phyloP scores from a whole-genome alignment of 1,139 yeast genomes.

The Saccharomyces pastorianus region DNA sequence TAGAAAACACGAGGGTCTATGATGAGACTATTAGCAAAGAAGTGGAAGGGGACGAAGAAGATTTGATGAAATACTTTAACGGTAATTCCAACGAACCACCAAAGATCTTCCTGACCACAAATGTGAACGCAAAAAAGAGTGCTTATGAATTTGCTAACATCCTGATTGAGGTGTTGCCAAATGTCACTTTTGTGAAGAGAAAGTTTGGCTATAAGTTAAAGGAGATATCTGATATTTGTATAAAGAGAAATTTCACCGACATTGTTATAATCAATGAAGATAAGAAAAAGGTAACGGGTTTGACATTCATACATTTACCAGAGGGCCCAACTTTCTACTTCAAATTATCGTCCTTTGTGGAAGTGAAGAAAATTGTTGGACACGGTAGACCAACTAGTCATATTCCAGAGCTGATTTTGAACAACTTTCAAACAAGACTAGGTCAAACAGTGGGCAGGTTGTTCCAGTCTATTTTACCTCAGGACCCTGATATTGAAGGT shows the following conservation, averaged over 20 bases:
- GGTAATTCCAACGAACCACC: constrained; percentile 39
- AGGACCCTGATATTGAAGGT: constrained; percentile 86
- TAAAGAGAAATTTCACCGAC: constrained; percentile 79
- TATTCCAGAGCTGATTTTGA: constrained; percentile 82
- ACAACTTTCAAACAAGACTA: constrained; percentile 83
- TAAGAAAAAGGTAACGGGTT: constrained; percentile 82
- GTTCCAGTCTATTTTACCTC: constrained; percentile 88
- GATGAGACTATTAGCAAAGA: constrained; percentile 73
- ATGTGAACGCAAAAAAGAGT: constrained; percentile 71
- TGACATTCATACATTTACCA: constrained; percentile 88
- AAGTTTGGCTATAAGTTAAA: constrained; percentile 75
- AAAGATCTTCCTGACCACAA: constrained; percentile 82
- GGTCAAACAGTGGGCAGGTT: constrained; percentile 89
- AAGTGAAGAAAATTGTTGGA: constrained; percentile 68
- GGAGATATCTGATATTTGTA: constrained; percentile 77
- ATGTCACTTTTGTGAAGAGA: constrained; percentile 77
- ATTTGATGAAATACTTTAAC: constrained; percentile 31
- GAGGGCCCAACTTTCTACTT: constrained; percentile 93
- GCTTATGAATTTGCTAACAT: constrained; percentile 90
- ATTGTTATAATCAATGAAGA: constrained; percentile 86
- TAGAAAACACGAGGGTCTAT: constrained; percentile 78
- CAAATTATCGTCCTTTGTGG: constrained; percentile 66
- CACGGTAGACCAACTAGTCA: constrained; percentile 90
- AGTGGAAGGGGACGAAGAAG: constrained; percentile 72
- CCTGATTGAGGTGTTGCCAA: constrained; percentile 76